Conservation (phyloP, 331 rosid species). For the Malus hybrid region DNA sequence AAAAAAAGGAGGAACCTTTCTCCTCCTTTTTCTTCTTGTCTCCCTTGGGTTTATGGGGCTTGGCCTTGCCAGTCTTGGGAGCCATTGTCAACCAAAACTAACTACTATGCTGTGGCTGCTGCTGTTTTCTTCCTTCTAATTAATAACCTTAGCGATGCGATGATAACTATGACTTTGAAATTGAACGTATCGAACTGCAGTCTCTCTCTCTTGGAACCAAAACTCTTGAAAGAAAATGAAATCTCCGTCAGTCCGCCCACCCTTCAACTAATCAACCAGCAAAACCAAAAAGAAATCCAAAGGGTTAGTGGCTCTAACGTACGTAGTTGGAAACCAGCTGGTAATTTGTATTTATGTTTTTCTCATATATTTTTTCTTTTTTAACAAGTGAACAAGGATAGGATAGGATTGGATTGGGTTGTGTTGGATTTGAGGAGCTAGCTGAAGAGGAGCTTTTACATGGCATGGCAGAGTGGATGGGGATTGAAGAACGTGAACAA, state of each 20-base stretch:
- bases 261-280: too few relatives aligned
- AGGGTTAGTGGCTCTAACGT: too few relatives aligned
- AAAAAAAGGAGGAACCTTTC: slow-evolving; percentile 45
- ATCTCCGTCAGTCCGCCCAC: too few relatives aligned
- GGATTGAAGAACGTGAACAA: slow-evolving; percentile 5
- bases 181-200: slow-evolving; percentile 26
- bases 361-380: background rate
- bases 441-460: background rate
- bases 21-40: slow-evolving; percentile 94
- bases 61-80: slow-evolving; percentile 77
- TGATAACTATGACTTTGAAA: slow-evolving; percentile 16
- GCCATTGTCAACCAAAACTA: slow-evolving; percentile 53
- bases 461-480: slow-evolving; percentile 6
- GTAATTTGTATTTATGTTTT: background rate
- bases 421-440: background rate
- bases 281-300: too few relatives aligned
- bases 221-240: background rate
- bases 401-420: background rate
- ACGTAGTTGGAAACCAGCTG: too few relatives aligned
- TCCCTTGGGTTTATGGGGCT: slow-evolving; percentile 77
- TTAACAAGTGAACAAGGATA: background rate
- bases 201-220: slow-evolving; percentile 12
- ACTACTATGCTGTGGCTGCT: background rate
- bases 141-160: slow-evolving; percentile 6
- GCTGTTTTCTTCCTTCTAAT: background rate